These are phyloP conservation scores for Phytopythium vexans DNA, from an alignment of 352 stramenopile genomes.

Conservation along the genomic window DNA sequence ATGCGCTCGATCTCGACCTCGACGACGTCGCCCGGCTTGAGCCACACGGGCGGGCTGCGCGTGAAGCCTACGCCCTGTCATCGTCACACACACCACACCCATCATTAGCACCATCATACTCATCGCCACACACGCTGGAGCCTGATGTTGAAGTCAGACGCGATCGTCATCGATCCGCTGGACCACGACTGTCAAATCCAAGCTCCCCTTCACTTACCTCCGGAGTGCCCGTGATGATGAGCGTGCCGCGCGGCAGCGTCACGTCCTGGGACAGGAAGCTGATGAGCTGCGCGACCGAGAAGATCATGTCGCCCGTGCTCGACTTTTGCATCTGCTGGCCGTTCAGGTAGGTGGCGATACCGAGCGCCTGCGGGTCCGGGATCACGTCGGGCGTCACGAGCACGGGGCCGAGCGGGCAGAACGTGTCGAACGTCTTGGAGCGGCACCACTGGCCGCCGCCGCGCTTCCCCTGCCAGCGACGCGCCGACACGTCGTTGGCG, in stretches of 20 bases:
- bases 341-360: constrained; percentile 82
- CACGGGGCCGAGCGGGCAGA: constrained; percentile 85
- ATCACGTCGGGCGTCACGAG: constrained; percentile 79
- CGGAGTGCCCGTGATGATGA: constrained; percentile 90
- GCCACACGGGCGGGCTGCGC: constrained; percentile 79
- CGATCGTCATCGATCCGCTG: neutral
- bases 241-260: constrained; percentile 81
- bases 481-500: constrained; percentile 86
- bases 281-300: constrained; percentile 85
- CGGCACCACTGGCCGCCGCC: constrained; percentile 88
- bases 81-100: neutral
- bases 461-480: constrained; percentile 85
- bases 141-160: neutral
- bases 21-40: constrained; percentile 86
- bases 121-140: no score
- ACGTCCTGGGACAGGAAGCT: constrained; percentile 88
- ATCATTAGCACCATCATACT: neutral
- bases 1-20: constrained; percentile 91
- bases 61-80: constrained; percentile 82
- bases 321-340: constrained; percentile 84
- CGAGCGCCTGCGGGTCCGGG: constrained; percentile 68
- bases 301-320: constrained; percentile 91
- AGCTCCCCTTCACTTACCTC: constrained; percentile 38
- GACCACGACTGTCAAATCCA: neutral
- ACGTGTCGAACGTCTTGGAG: constrained; percentile 90